These are phyloP conservation scores for Groenewaldozyma sp. DNA, from an alignment of 1,139 yeast species.

Conservation along the genomic window DNA sequence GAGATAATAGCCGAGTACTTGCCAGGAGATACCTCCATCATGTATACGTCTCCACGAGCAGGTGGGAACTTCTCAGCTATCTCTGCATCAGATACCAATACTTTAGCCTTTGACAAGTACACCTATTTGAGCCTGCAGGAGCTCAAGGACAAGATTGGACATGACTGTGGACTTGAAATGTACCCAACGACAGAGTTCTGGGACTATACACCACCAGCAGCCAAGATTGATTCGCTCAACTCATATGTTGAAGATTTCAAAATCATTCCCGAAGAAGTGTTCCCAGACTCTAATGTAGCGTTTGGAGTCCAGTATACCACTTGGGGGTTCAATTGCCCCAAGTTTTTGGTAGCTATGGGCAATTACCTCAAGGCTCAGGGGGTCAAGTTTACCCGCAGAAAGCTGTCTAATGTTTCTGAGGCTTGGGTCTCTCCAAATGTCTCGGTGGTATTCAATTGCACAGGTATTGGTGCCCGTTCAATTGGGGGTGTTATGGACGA, in stretches of 20 bases:
- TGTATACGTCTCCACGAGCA: slow-evolving; percentile 73
- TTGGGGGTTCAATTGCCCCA: slow-evolving; percentile 63
- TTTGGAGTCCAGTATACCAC: slow-evolving; percentile 49
- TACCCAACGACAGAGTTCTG: slow-evolving; percentile 43
- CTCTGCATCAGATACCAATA: slow-evolving; percentile 46
- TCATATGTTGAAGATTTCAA: slow-evolving; percentile 13
- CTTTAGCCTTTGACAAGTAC: slow-evolving; percentile 44
- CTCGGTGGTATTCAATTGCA: slow-evolving; percentile 52
- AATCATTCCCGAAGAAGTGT: neutral
- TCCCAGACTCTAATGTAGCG: slow-evolving; percentile 30
- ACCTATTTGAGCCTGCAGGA: slow-evolving; percentile 43
- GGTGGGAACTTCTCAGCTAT: slow-evolving; percentile 53
- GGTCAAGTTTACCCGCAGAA: slow-evolving; percentile 38
- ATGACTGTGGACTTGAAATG: slow-evolving; percentile 47
- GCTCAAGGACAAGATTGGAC: slow-evolving; percentile 44
- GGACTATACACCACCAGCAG: slow-evolving; percentile 1
- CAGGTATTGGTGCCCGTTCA: slow-evolving; percentile 53
- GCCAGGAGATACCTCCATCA: slow-evolving; percentile 66
- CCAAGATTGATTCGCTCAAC: slow-evolving; percentile 11
- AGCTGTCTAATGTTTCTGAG: slow-evolving; percentile 44
- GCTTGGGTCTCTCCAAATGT: slow-evolving; percentile 35
- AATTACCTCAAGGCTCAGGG: slow-evolving; percentile 39
- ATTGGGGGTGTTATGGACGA: slow-evolving; percentile 52
- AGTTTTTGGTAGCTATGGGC: slow-evolving; percentile 40
- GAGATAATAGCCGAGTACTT: slow-evolving; percentile 51